These are phyloP conservation scores for Darksidea phi DNA, from an alignment of 495 filamentous ascomycete species.

Conservation along the genomic window DNA sequence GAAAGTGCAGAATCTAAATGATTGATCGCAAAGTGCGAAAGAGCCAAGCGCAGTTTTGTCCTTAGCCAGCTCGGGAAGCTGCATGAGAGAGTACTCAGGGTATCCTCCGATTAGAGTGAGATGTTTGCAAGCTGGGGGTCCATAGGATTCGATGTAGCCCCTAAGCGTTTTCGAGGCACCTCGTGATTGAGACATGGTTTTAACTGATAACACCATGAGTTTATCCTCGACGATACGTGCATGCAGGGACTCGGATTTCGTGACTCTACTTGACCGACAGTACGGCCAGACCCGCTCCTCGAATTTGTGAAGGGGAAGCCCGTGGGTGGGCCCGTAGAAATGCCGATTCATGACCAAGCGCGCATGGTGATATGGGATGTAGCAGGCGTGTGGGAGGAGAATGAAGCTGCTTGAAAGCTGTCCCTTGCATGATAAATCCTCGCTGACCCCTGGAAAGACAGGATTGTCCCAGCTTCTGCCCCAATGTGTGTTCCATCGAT, in stretches of 20 bases:
- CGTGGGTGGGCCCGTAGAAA: constrained; percentile 20
- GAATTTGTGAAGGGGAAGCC: constrained; percentile 17
- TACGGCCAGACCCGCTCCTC: not conserved
- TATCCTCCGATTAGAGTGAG: constrained; percentile 11
- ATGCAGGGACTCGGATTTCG: constrained; percentile 10
- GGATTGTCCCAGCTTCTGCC: not conserved
- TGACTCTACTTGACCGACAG: constrained; percentile 7
- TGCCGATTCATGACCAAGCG: constrained; percentile 28
- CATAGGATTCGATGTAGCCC: constrained; percentile 10
- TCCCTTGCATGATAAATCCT: constrained; percentile 7
- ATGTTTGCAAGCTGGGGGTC: constrained; percentile 11
- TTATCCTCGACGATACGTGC: constrained; percentile 21
- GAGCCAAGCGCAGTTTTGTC: constrained; percentile 6
- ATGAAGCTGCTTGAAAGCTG: not conserved
- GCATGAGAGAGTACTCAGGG: not conserved
- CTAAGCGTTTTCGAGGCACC: constrained; percentile 18
- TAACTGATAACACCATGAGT: constrained; percentile 18
- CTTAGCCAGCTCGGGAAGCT: constrained; percentile 26
- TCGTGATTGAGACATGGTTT: constrained; percentile 14
- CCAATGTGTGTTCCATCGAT: constrained; percentile 20
- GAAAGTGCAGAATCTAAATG: constrained; percentile 23
- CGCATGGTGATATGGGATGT: constrained; percentile 17
- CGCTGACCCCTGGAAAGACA: not conserved
- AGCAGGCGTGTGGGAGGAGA: not conserved
- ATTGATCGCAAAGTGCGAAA: constrained; percentile 22